Base-by-base conservation (phyloP, 1,284 basidiomycete species). In the Cystobasidium pallidum region DNA sequence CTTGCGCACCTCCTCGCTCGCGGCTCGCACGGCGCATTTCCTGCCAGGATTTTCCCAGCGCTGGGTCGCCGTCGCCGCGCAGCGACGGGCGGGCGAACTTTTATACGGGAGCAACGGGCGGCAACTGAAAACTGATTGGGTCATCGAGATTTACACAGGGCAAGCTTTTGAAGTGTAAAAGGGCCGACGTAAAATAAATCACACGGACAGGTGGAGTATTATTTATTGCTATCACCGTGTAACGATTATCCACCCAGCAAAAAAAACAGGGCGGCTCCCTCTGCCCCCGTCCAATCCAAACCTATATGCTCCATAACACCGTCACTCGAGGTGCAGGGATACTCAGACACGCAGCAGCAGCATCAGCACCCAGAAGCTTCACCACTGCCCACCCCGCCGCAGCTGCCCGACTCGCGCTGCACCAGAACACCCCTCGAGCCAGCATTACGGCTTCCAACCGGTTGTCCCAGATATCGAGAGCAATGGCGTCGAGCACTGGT, bases 391-490 rank as follows among this genome's bases (percentile, higher is more conserved):
- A 30, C 21, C 8, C 51, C 8, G 7, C 32, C 21, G 24, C 52
- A 24, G 24, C 54, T 2, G n/a, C 51, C 34, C 51, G 13, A 3
- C 30, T 30, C 36, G 11, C 39, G 26, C 6, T 19, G 24, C 52
- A 57, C 34, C 26, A 36, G 17, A 24, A 32, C 54, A 45, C 30
- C 34, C 36, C 19, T n/a, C 8, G 47, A 70, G 41, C 32, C 32
- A n/a, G 1, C 64, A 66, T 21, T 26, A 63, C 61, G 68, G 61
- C 68, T 54, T 63, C 58, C 68, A 36, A 54, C 28, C 52, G 68
- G 41, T 51, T 71, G 17, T 34, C 39, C 43, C 68, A 71, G 68
- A 71, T 71, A 24, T 63, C 68, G 19, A 63, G 68, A 71, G 61
- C 68, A 57, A 71, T 71, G 68, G 45, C 68, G 49, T 49, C 59